A percentile compares a stretch with the other conserved stretches of the same genome.
phyloP scores from a whole-genome alignment of 306 rosid species.

The Oxytropis ochrocephala region DNA sequence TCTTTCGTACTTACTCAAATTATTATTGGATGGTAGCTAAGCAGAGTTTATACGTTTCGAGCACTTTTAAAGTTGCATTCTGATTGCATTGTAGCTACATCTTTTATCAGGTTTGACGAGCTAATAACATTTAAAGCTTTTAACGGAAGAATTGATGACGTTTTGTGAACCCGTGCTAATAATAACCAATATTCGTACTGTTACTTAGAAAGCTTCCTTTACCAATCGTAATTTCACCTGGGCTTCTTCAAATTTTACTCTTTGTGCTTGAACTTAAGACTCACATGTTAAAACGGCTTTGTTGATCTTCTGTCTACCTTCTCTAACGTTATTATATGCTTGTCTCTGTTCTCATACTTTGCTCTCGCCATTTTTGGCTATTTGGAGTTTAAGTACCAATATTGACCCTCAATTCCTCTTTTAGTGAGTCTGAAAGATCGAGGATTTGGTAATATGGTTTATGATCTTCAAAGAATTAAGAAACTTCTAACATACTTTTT shows the following conservation, averaged over 20 bases:
- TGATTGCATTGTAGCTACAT: neutral
- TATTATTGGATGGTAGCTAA: constrained; percentile 5
- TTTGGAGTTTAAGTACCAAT: neutral
- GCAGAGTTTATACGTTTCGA: neutral
- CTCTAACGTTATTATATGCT: neutral
- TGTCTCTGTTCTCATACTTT: neutral
- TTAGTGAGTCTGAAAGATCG: neutral
- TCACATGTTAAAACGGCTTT: neutral
- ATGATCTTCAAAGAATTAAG: neutral
- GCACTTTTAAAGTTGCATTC: neutral
- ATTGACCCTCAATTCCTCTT: neutral
- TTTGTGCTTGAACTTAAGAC: neutral
- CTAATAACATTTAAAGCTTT: neutral
- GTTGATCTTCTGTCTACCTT: neutral
- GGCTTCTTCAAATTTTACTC: neutral
- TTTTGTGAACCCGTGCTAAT: neutral
- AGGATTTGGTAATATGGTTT: neutral
- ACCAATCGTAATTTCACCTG: neutral
- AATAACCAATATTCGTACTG: neutral
- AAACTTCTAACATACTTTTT: neutral
- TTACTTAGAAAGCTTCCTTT: neutral
- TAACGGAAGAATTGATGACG: neutral
- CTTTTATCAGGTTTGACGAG: neutral
- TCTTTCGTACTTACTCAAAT: neutral
- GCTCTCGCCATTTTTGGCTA: neutral